Percentiles rank a stretch among this genome's conserved stretches.
Evolutionary conservation across 1,284 basidiomycete species (phyloP).

Genomic region (Hypsizygus ulmarius): DNA sequence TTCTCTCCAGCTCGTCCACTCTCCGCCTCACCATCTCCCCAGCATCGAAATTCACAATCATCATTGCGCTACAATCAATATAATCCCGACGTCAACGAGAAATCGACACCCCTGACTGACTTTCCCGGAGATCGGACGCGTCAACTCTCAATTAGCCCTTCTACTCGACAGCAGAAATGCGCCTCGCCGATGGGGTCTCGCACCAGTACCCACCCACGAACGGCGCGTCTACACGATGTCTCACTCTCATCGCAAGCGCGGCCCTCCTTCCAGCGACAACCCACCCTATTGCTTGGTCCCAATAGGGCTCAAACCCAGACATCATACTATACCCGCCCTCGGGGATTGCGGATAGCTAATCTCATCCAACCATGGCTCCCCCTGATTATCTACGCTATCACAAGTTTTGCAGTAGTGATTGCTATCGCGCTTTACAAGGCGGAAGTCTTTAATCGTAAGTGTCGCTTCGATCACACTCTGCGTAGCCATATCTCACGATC

Average conservation of each 20-base stretch:
- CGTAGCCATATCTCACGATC: constrained; percentile 1
- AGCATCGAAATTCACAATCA: constrained; percentile 27
- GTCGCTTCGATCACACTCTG: constrained; percentile 5
- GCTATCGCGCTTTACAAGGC: constrained; percentile 74
- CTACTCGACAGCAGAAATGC: constrained; percentile 8
- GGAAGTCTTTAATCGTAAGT: constrained; percentile 68
- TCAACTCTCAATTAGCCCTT: constrained; percentile 10
- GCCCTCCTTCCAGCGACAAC: constrained; percentile 22
- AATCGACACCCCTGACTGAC: constrained; percentile 23
- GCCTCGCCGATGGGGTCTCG: constrained; percentile 1
- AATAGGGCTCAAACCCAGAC: constrained; percentile 16
- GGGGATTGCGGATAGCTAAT: constrained; percentile 51
- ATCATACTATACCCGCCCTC: constrained; percentile 43
- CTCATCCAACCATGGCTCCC: constrained; percentile 69
- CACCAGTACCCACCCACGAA: constrained; percentile 8
- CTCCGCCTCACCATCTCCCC: constrained; percentile 26
- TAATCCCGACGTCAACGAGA: constrained; percentile 30
- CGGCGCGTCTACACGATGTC: background rate
- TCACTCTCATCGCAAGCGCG: constrained; percentile 11
- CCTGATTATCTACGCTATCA: constrained; percentile 64
- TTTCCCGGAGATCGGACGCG: constrained; percentile 10
- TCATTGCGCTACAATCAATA: constrained; percentile 33
- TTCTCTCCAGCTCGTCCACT: constrained; percentile 31
- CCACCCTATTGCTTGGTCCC: constrained; percentile 19
- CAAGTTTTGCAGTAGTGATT: constrained; percentile 65